Conservation (phyloP, 2,329 filamentous ascomycete species). For the Pleomassaria siparia region DNA sequence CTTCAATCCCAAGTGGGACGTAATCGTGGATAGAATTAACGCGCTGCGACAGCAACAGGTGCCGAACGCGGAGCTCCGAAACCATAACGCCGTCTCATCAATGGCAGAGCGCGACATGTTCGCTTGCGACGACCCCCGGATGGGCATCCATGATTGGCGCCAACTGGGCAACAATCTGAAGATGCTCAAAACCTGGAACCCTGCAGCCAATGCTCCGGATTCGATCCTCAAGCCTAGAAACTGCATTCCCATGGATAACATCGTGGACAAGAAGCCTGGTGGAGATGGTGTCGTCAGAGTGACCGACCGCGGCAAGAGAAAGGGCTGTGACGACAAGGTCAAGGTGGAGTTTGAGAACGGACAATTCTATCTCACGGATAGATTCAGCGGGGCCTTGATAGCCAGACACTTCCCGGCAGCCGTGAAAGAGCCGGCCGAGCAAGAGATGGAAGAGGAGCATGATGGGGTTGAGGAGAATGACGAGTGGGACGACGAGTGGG, state of each 20-base stretch:
- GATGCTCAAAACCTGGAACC: not conserved
- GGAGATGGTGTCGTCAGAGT: not conserved
- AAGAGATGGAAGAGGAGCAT: not conserved
- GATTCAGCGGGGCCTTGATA: not conserved
- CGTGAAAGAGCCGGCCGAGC: not conserved
- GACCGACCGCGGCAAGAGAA: not conserved
- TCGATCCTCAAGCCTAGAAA: not conserved
- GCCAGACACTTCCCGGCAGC: not conserved
- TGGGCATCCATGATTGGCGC: conserved; percentile 7
- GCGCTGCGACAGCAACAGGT: not conserved
- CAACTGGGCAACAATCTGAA: not conserved
- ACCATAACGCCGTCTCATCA: not conserved
- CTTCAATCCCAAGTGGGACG: not conserved
- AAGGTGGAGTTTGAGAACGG: not conserved
- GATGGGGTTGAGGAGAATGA: not conserved
- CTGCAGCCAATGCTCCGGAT: not conserved
- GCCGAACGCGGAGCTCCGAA: not conserved
- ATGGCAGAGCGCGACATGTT: conserved; percentile 4
- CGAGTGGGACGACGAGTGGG: not conserved
- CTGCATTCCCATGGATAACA: conserved; percentile 3
- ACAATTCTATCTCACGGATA: not conserved
- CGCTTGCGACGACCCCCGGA: not conserved
- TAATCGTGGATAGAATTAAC: not conserved
- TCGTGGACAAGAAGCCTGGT: not conserved
- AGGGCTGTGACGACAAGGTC: not conserved